Evolutionary conservation across 2,329 filamentous ascomycete genomes (phyloP).

Genomic region (Aspergillus floridensis): DNA sequence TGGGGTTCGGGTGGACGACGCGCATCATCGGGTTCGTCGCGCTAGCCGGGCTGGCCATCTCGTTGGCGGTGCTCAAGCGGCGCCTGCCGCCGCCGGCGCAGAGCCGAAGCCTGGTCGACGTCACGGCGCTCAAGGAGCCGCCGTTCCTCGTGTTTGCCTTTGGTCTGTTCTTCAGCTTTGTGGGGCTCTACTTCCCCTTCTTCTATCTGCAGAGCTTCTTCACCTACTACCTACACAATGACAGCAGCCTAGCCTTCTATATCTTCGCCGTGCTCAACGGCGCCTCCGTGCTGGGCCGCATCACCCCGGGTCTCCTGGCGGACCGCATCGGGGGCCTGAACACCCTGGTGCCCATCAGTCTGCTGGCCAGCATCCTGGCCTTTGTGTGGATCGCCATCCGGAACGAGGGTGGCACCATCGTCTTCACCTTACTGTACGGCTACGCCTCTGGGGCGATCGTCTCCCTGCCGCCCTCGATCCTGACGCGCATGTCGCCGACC

Average conservation of each 20-base stretch:
- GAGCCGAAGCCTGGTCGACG: neutral
- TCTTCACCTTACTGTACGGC: conserved; percentile 34
- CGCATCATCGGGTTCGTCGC: conserved; percentile 54
- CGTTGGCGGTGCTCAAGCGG: conserved; percentile 24
- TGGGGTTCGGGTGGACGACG: conserved; percentile 55
- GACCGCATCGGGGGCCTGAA: conserved; percentile 36
- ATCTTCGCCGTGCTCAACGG: conserved; percentile 34
- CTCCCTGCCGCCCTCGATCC: conserved; percentile 33
- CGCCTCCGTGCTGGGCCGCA: conserved; percentile 31
- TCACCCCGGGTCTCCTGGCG: conserved; percentile 31
- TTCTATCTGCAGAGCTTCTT: conserved; percentile 29
- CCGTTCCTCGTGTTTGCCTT: neutral
- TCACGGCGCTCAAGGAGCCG: neutral
- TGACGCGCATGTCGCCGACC: conserved; percentile 49
- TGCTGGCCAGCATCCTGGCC: conserved; percentile 26
- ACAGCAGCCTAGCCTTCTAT: conserved; percentile 24
- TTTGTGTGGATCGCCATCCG: conserved; percentile 33
- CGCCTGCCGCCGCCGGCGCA: conserved; percentile 11
- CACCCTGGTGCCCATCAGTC: conserved; percentile 25
- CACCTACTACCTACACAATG: neutral
- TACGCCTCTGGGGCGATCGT: conserved; percentile 42
- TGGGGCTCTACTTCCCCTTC: conserved; percentile 27
- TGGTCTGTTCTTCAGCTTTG: conserved; percentile 17
- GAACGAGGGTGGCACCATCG: conserved; percentile 25
- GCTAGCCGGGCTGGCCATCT: conserved; percentile 44